Evolutionary conservation across 2,329 filamentous ascomycete species (phyloP).

Genomic region (Monosporascus sp.): DNA sequence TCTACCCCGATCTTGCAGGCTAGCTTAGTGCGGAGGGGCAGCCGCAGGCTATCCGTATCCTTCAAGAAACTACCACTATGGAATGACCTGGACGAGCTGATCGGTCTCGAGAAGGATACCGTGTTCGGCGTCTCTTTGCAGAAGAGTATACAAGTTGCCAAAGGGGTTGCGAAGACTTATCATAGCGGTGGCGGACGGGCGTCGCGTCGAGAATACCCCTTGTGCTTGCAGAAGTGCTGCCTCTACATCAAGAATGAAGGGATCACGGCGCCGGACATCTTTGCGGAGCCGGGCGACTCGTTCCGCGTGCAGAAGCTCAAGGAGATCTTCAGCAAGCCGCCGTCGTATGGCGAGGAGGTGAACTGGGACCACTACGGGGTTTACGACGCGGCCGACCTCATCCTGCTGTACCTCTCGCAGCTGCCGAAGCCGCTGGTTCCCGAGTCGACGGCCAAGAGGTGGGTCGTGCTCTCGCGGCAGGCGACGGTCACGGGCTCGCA

Average conservation of each 20-base stretch:
- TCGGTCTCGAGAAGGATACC: constrained; percentile 19
- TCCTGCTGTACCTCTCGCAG: constrained; percentile 34
- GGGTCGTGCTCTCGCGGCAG: constrained; percentile 37
- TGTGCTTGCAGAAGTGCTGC: constrained; percentile 37
- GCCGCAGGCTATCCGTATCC: constrained; percentile 26
- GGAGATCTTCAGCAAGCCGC: constrained; percentile 30
- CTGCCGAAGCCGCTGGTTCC: constrained; percentile 35
- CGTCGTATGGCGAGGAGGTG: constrained; percentile 33
- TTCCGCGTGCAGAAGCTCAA: constrained; percentile 31
- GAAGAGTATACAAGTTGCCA: constrained; percentile 35
- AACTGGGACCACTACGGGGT: constrained; percentile 32
- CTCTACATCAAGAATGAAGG: constrained; percentile 32
- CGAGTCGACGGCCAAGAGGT: constrained; percentile 33
- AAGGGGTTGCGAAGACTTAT: constrained; percentile 33
- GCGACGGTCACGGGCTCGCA: constrained; percentile 30
- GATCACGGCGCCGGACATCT: constrained; percentile 31
- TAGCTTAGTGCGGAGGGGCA: constrained; percentile 24
- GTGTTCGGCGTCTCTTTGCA: constrained; percentile 37
- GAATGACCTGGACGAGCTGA: constrained; percentile 16
- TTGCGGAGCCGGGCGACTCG: constrained; percentile 30
- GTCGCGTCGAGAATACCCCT: constrained; percentile 35
- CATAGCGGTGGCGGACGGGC: constrained; percentile 30
- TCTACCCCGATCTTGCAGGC: constrained; percentile 23
- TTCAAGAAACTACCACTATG: constrained; percentile 29
- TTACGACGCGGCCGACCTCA: constrained; percentile 37